These are phyloP conservation scores for Lumnitzera littorea DNA, from an alignment of 345 rosid species.

Conservation along the genomic window DNA sequence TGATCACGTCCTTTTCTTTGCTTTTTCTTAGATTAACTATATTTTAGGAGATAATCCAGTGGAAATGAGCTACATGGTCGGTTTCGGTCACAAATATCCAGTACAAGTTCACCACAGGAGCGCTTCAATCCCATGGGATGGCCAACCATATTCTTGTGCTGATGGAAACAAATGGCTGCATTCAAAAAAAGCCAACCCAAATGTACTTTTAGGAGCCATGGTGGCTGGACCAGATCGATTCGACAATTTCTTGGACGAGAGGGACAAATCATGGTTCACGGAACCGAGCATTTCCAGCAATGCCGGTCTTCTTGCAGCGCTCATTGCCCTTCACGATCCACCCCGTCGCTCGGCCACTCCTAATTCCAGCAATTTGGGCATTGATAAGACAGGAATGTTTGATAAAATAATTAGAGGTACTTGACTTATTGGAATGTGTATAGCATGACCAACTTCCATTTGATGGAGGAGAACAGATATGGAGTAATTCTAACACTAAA, in stretches of 20 bases:
- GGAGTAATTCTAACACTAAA: too few relatives aligned
- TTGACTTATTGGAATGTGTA: conserved; percentile 3
- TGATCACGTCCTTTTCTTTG: background rate
- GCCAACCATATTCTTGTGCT: conserved; percentile 23
- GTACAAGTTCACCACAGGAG: conserved; percentile 46
- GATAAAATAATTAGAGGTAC: conserved; percentile 14
- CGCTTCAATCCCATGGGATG: conserved; percentile 44
- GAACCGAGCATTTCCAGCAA: conserved; percentile 39
- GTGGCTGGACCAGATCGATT: conserved; percentile 34
- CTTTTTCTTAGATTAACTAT: conserved; percentile 26
- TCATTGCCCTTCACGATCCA: conserved; percentile 43
- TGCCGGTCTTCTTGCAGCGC: conserved; percentile 50
- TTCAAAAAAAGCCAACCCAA: conserved; percentile 32
- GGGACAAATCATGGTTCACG: conserved; percentile 29
- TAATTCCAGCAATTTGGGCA: conserved; percentile 18
- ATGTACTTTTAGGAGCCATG: conserved; percentile 32
- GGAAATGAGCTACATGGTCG: conserved; percentile 57
- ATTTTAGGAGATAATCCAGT: conserved; percentile 50
- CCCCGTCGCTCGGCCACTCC: conserved; percentile 17
- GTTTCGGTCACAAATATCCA: conserved; percentile 43
- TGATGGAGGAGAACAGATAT: too few relatives aligned
- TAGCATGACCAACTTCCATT: background rate
- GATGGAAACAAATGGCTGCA: conserved; percentile 28
- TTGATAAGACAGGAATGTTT: conserved; percentile 39
- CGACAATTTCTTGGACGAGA: conserved; percentile 35